phyloP scores from a whole-genome alignment of 2,329 filamentous ascomycete species.

The Stemphylium vesicarium region DNA sequence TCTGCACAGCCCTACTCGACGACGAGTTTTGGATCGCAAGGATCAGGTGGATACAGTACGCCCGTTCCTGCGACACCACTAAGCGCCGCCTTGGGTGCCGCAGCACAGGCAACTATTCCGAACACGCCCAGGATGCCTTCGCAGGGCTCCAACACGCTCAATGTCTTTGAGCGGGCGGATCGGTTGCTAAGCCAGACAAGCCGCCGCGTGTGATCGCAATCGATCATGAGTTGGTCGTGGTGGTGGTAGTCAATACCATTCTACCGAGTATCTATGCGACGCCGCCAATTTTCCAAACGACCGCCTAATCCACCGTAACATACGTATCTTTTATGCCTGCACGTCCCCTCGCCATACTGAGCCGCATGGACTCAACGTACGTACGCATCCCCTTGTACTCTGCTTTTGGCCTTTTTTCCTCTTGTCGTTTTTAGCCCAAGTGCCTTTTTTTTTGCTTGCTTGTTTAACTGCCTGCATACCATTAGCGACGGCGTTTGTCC shows the following conservation, averaged over 20 bases:
- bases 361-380: background rate
- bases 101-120: slow-evolving; percentile 86
- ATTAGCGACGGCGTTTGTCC: slow-evolving; percentile 20
- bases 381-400: background rate
- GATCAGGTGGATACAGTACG: slow-evolving; percentile 56
- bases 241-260: background rate
- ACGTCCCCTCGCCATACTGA: background rate
- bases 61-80: slow-evolving; percentile 84
- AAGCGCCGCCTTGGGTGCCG: slow-evolving; percentile 86
- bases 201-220: slow-evolving; percentile 30
- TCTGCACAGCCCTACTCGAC: slow-evolving; percentile 37
- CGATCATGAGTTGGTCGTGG: background rate
- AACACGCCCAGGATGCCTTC: slow-evolving; percentile 54
- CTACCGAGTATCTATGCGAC: no score
- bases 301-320: background rate
- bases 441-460: background rate
- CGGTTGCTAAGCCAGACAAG: slow-evolving; percentile 40
- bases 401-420: background rate
- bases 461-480: slow-evolving; percentile 2
- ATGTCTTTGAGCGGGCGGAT: slow-evolving; percentile 47
- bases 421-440: slow-evolving; percentile 1
- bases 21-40: slow-evolving; percentile 34
- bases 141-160: slow-evolving; percentile 35
- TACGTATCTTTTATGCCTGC: background rate
- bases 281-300: background rate